Percentiles rank a stretch among this genome's conserved stretches.
phyloP scores from a whole-genome alignment of 108 stramenopile genomes.

The Skeletonema grethae region DNA sequence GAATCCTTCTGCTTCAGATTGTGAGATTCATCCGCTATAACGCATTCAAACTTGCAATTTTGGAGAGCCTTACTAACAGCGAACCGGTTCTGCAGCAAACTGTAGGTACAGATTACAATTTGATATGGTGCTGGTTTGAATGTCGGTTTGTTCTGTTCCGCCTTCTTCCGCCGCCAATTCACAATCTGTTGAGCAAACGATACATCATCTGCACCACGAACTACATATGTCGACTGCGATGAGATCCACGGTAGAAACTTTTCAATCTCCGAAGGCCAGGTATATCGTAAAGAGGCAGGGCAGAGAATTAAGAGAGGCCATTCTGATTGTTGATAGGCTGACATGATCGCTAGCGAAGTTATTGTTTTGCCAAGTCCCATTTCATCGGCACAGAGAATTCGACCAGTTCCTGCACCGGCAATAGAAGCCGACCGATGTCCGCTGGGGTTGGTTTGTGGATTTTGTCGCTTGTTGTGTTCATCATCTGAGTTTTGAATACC shows the following conservation, averaged over 20 bases:
- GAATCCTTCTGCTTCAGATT: conserved; percentile 77
- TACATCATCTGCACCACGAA: conserved; percentile 60
- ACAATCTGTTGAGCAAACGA: conserved; percentile 47
- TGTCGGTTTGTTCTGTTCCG: background rate
- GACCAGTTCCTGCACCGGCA: conserved; percentile 59
- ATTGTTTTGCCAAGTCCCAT: conserved; percentile 94
- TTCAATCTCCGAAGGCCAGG: conserved; percentile 93
- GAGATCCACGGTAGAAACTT: conserved; percentile 71
- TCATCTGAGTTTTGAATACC: conserved; percentile 17
- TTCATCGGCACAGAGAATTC: conserved; percentile 88
- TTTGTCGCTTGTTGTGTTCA: background rate
- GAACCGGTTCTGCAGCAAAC: conserved; percentile 58
- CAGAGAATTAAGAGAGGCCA: conserved; percentile 92
- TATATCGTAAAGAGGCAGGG: conserved; percentile 81
- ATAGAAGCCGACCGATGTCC: background rate
- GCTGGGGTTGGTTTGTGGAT: background rate
- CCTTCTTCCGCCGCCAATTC: conserved; percentile 27
- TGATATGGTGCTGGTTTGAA: conserved; percentile 31
- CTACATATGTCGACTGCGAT: conserved; percentile 53
- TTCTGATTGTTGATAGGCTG: conserved; percentile 61
- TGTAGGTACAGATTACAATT: conserved; percentile 76
- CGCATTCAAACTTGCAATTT: conserved; percentile 62
- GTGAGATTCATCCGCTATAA: conserved; percentile 92
- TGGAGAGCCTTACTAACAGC: conserved; percentile 44
- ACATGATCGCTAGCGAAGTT: conserved; percentile 81